These are phyloP conservation scores for Ligustrum vulgare DNA, from an alignment of 257 asterid genomes.

Conservation along the genomic window DNA sequence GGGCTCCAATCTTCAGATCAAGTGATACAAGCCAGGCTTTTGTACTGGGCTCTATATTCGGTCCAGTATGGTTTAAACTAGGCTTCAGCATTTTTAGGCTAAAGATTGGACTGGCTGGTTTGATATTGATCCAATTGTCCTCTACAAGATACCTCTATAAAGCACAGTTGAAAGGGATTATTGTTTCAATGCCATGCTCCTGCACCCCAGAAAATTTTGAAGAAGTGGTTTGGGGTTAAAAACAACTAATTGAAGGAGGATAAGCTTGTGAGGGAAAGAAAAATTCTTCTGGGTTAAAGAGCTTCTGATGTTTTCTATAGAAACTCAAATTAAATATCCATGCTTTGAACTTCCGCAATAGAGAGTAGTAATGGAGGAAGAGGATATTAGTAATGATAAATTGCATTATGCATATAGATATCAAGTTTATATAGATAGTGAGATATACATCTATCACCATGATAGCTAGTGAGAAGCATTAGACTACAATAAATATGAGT, in stretches of 20 bases:
- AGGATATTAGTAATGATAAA: background rate
- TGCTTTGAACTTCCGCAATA: background rate
- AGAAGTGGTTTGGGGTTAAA: background rate
- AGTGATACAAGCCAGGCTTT: no score
- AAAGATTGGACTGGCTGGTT: no score
- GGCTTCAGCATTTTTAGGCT: no score
- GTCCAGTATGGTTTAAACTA: no score
- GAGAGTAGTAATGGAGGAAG: background rate
- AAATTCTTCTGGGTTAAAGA: background rate
- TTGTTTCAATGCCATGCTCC: constrained; percentile 93
- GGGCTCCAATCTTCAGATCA: no score
- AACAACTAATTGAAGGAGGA: constrained; percentile 1
- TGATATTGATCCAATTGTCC: no score
- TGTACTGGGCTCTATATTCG: no score
- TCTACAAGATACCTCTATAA: constrained; percentile 85
- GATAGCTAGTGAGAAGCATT: no score
- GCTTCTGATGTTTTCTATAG: background rate
- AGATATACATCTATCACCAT: no score
- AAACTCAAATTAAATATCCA: background rate
- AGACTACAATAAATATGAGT: no score
- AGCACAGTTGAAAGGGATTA: constrained; percentile 89
- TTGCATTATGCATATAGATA: background rate
- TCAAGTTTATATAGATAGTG: no score
- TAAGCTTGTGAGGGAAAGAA: background rate
- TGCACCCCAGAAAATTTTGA: constrained; percentile 72